A percentile compares a stretch with the other conserved stretches of the same genome.
phyloP scores from a whole-genome alignment of 2,329 filamentous ascomycete genomes.

The Chrysoporthe puriensis region DNA sequence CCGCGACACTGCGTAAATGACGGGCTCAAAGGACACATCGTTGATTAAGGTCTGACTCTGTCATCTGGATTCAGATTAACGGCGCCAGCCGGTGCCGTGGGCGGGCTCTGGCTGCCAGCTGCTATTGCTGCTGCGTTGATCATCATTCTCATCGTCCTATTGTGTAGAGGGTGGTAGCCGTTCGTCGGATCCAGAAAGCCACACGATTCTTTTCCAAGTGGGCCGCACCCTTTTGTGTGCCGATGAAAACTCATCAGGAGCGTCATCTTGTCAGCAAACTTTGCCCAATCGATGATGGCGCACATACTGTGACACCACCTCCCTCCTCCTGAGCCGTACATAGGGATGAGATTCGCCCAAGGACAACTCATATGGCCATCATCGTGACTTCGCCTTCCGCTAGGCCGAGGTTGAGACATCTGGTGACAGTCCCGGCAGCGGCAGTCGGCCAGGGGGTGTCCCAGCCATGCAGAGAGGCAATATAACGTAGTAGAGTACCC shows the following conservation, averaged over 20 bases:
- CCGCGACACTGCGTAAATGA: conserved; percentile 19
- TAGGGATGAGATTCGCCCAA: conserved; percentile 5
- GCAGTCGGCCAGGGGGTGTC: too few relatives aligned
- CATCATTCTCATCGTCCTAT: not conserved
- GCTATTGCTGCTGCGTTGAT: conserved; percentile 10
- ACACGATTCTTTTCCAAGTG: conserved; percentile 12
- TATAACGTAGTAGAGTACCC: too few relatives aligned
- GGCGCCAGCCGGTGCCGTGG: conserved; percentile 20
- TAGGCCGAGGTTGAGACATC: conserved; percentile 1
- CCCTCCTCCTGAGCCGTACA: not conserved
- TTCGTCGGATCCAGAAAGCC: not conserved
- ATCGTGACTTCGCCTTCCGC: conserved; percentile 8
- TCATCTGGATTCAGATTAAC: conserved; percentile 18
- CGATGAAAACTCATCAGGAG: not conserved
- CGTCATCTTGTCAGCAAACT: conserved; percentile 20
- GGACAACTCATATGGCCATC: conserved; percentile 10
- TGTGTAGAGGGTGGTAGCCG: too few relatives aligned
- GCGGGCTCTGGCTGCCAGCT: not conserved
- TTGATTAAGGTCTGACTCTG: conserved; percentile 27
- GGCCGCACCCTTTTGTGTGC: conserved; percentile 9
- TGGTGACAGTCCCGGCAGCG: not conserved
- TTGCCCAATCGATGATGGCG: conserved; percentile 13
- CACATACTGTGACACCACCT: conserved; percentile 12
- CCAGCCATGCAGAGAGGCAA: too few relatives aligned
- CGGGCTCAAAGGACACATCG: conserved; percentile 5